Evolutionary conservation across 495 filamentous ascomycete species (phyloP).

Genomic region (Xylona heveae): DNA sequence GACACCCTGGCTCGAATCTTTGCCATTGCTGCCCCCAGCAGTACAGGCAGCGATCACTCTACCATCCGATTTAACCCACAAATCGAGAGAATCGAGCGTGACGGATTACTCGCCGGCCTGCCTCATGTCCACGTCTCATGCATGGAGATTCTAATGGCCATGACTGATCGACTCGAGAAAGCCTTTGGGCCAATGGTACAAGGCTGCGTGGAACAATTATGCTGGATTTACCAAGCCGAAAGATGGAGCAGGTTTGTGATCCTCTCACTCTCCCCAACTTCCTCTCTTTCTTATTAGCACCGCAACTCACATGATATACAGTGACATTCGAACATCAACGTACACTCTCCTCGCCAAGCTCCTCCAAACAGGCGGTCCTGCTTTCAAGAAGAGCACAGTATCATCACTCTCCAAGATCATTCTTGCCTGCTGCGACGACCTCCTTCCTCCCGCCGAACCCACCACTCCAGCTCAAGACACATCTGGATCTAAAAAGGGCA

Average conservation of each 20-base stretch:
- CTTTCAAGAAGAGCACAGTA: constrained; percentile 37
- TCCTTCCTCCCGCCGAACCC: constrained; percentile 9
- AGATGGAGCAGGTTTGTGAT: constrained; percentile 9
- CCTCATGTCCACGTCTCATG: constrained; percentile 52
- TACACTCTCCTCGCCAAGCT: constrained; percentile 36
- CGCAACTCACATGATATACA: constrained; percentile 1
- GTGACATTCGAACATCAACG: constrained; percentile 29
- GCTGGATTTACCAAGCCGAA: constrained; percentile 46
- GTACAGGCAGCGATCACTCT: constrained; percentile 11
- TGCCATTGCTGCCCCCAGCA: constrained; percentile 33
- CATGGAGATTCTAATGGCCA: constrained; percentile 29
- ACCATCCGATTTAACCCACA: constrained; percentile 32
- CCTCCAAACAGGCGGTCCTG: constrained; percentile 36
- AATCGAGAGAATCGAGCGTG: constrained; percentile 56
- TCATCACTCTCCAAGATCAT: constrained; percentile 33
- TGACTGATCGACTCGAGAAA: constrained; percentile 30
- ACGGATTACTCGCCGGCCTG: constrained; percentile 45
- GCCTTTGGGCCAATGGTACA: constrained; percentile 30
- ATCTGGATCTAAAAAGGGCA: constrained; percentile 11
- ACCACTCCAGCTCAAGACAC: no score
- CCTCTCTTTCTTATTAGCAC: no score
- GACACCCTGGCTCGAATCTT: constrained; percentile 47
- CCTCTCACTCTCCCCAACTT: no score
- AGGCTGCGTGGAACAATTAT: constrained; percentile 40
- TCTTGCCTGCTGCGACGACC: constrained; percentile 38